These are phyloP conservation scores for Boletellus ananas DNA, from an alignment of 768 basidiomycete genomes.

Conservation along the genomic window DNA sequence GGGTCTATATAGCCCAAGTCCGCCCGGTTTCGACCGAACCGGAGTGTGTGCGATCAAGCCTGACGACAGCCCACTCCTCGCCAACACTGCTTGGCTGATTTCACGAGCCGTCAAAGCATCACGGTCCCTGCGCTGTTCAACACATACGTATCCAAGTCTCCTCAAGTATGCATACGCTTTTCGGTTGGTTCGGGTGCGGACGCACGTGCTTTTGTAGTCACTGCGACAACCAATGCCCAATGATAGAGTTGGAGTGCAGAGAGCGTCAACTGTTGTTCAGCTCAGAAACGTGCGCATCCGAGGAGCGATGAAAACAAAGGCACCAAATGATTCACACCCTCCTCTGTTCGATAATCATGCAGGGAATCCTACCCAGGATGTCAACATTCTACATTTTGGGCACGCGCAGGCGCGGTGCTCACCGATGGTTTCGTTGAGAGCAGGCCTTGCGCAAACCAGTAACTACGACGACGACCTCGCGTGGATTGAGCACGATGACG, in stretches of 20 bases:
- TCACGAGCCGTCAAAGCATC: no score
- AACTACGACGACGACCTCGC: conserved; percentile 84
- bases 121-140: no score
- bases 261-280: conserved; percentile 64
- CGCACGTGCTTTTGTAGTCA: no score
- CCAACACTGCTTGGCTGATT: no score
- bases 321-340: conserved; percentile 85
- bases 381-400: background rate
- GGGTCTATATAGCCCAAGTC: no score
- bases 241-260: conserved; percentile 83
- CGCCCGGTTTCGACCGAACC: no score
- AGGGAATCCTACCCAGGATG: background rate
- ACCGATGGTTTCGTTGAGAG: conserved; percentile 84
- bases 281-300: background rate
- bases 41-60: no score
- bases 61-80: no score
- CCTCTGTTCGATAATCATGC: conserved; percentile 50
- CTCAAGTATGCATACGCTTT: no score
- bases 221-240: conserved; percentile 85
- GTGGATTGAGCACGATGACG: conserved; percentile 76
- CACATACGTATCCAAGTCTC: no score
- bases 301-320: conserved; percentile 5
- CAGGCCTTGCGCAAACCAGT: conserved; percentile 82
- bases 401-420: conserved; percentile 18
- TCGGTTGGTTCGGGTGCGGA: no score